Evolutionary conservation across 2,329 filamentous ascomycete genomes (phyloP).

Genomic region (Achaetomium macrosporum): DNA sequence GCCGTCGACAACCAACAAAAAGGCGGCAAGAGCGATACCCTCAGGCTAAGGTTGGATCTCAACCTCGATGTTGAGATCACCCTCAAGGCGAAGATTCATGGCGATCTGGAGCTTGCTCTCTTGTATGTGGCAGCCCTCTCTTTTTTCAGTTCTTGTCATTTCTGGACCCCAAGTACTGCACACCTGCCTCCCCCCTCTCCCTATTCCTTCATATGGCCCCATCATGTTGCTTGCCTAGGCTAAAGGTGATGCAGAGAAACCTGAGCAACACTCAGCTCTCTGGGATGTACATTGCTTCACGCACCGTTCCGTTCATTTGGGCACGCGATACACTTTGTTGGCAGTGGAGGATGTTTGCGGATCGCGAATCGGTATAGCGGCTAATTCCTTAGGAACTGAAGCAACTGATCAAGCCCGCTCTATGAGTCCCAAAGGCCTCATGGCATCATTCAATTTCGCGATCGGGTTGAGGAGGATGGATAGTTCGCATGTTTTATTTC

Average conservation of each 20-base stretch:
- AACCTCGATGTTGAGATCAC: conserved; percentile 82
- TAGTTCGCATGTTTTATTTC: background rate
- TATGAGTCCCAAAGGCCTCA: conserved; percentile 2
- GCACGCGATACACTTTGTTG: background rate
- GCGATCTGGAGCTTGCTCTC: conserved; percentile 72
- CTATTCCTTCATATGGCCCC: conserved; percentile 7
- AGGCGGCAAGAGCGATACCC: conserved; percentile 54
- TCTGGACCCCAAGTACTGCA: conserved; percentile 1
- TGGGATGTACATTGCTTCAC: conserved; percentile 3
- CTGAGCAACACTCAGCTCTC: conserved; percentile 20
- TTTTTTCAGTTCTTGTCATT: background rate
- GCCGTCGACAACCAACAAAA: conserved; percentile 33
- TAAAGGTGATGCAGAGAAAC: conserved; percentile 29
- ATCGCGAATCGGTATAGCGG: conserved; percentile 18
- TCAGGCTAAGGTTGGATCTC: conserved; percentile 68
- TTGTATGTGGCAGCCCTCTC: conserved; percentile 39
- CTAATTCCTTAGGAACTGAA: conserved; percentile 31
- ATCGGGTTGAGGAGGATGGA: background rate
- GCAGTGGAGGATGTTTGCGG: background rate
- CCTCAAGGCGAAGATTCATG: conserved; percentile 78
- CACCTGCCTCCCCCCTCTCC: background rate
- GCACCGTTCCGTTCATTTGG: background rate
- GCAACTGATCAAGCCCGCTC: conserved; percentile 21
- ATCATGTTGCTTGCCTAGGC: conserved; percentile 22
- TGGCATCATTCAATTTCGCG: background rate